These are phyloP conservation scores for Begonia peltatifolia DNA, from an alignment of 306 rosid genomes.

Conservation along the genomic window DNA sequence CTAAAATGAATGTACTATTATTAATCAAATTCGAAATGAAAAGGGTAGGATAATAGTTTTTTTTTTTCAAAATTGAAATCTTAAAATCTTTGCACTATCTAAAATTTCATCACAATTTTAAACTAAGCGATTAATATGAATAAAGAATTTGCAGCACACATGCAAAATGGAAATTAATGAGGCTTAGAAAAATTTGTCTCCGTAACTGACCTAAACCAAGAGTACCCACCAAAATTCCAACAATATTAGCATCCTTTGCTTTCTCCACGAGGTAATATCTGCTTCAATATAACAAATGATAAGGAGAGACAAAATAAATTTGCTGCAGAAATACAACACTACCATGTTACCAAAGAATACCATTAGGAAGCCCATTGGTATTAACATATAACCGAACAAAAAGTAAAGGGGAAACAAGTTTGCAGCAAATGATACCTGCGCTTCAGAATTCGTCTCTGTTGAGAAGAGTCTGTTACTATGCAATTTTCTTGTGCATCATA, in stretches of 20 bases:
- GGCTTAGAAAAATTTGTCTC: no score
- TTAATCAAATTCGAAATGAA: no score
- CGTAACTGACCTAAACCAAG: constrained; percentile 60
- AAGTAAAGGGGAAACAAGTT: background rate
- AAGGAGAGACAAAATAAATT: background rate
- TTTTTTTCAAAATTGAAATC: no score
- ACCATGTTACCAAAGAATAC: no score
- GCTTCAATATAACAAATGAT: constrained; percentile 17
- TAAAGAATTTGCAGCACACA: background rate
- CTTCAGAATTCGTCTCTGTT: constrained; percentile 75
- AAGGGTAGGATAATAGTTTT: no score
- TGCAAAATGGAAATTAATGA: background rate
- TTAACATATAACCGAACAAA: no score
- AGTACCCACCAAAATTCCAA: constrained; percentile 89
- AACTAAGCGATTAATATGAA: no score
- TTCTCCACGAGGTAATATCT: constrained; percentile 90
- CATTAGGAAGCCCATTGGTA: no score
- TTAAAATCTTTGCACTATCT: no score
- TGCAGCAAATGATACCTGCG: constrained; percentile 41
- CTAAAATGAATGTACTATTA: no score
- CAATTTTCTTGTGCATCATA: constrained; percentile 51
- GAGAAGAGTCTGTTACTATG: constrained; percentile 52
- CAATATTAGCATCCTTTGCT: constrained; percentile 86
- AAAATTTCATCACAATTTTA: no score
- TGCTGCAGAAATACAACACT: no score